Evolutionary conservation across 2,329 filamentous ascomycete genomes (phyloP).

Genomic region (Clathrospora elynae): DNA sequence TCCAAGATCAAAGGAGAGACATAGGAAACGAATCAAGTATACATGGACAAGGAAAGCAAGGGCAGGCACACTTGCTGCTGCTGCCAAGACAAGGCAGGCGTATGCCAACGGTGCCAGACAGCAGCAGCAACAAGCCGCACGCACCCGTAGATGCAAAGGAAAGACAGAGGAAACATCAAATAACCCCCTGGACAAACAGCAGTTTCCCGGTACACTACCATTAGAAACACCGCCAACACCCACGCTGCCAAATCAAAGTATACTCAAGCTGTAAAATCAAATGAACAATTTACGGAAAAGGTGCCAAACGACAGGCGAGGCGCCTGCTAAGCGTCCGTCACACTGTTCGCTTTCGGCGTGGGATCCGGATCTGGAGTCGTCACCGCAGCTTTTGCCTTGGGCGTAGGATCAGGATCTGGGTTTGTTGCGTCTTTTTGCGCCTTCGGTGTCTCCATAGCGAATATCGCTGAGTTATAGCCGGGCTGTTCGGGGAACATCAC

Average conservation of each 20-base stretch:
- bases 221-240: conserved; percentile 46
- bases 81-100: too few species aligned
- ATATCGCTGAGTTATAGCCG: conserved; percentile 44
- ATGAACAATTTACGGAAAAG: conserved; percentile 10
- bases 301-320: background rate
- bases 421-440: conserved; percentile 36
- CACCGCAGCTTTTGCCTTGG: conserved; percentile 22
- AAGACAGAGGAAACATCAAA: conserved; percentile 1
- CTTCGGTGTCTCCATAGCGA: conserved; percentile 51
- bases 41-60: too few species aligned
- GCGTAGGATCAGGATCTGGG: conserved; percentile 51
- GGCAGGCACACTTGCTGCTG: too few species aligned
- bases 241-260: conserved; percentile 31
- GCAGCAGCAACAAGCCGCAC: too few species aligned
- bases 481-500: conserved; percentile 56
- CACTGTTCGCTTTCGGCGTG: conserved; percentile 2
- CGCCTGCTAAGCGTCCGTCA: conserved; percentile 2
- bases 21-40: conserved; percentile 2
- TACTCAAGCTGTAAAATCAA: conserved; percentile 16
- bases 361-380: conserved; percentile 6
- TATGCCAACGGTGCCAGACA: too few species aligned
- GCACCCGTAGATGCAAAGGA: background rate
- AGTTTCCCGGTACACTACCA: conserved; percentile 44
- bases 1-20: background rate
- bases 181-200: too few species aligned